Evolutionary conservation across 331 rosid species (phyloP).

Genomic region (Pyracantha coccinea): DNA sequence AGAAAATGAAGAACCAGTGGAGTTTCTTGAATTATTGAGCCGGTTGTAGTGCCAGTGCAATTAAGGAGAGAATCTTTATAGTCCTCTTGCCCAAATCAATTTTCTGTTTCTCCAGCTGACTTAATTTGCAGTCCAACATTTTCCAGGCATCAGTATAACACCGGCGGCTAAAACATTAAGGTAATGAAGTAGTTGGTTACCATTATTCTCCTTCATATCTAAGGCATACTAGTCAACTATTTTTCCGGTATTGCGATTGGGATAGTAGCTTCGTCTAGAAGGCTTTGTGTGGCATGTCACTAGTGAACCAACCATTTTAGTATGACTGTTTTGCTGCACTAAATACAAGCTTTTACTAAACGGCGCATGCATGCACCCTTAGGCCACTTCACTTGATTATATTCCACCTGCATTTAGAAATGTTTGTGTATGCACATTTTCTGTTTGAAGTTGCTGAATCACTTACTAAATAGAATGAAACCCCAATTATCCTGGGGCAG

Average conservation of each 20-base stretch:
- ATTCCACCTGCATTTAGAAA: not conserved
- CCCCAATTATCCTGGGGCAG: too few species aligned
- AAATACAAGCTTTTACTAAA: not conserved
- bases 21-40: constrained; percentile 54
- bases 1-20: constrained; percentile 76
- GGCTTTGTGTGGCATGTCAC: not conserved
- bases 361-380: not conserved
- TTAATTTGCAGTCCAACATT: constrained; percentile 20
- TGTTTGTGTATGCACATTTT: not conserved
- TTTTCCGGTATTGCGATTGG: not conserved
- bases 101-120: constrained; percentile 30
- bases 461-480: not conserved
- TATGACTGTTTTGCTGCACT: not conserved
- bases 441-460: not conserved
- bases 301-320: not conserved
- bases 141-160: constrained; percentile 33
- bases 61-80: constrained; percentile 16
- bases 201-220: not conserved
- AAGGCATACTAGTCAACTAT: not conserved
- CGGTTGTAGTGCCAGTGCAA: constrained; percentile 39
- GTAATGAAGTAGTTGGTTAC: constrained; percentile 20
- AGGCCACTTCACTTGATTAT: not conserved
- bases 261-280: not conserved
- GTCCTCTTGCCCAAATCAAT: constrained; percentile 15
- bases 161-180: constrained; percentile 31